Evolutionary conservation across 768 basidiomycete species (phyloP).

Genomic region (Rhizopogon vesiculosus): DNA sequence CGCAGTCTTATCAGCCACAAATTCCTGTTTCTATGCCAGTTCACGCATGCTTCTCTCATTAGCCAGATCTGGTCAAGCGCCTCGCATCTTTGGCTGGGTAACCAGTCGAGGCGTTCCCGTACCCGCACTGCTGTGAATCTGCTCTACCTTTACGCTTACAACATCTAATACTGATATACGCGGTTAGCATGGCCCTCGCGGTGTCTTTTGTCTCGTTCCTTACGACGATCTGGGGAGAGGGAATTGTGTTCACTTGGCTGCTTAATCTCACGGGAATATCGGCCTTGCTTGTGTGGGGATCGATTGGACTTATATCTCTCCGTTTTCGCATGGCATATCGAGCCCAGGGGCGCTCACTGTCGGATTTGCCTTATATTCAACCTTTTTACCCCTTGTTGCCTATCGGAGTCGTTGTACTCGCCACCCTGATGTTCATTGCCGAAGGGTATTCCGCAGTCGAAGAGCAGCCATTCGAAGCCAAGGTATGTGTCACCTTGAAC

Average conservation of each 20-base stretch:
- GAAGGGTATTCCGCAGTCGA: slow-evolving; percentile 48
- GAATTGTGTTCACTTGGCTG: slow-evolving; percentile 53
- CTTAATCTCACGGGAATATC: slow-evolving; percentile 63
- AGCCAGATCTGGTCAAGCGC: slow-evolving; percentile 63
- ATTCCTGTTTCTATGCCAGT: slow-evolving; percentile 62
- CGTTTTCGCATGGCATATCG: slow-evolving; percentile 62
- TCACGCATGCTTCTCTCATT: slow-evolving; percentile 57
- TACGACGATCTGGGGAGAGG: slow-evolving; percentile 55
- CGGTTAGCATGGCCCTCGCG: slow-evolving; percentile 40
- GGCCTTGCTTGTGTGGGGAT: slow-evolving; percentile 63
- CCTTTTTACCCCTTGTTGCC: slow-evolving; percentile 53
- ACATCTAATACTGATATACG: slow-evolving; percentile 16
- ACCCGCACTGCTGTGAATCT: slow-evolving; percentile 45
- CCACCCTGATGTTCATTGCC: slow-evolving; percentile 47
- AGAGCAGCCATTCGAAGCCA: slow-evolving; percentile 37
- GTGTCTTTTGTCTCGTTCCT: slow-evolving; percentile 49
- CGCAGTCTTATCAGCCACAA: slow-evolving; percentile 59
- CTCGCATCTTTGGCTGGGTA: slow-evolving; percentile 58
- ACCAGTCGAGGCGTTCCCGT: slow-evolving; percentile 62
- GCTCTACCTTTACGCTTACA: slow-evolving; percentile 17
- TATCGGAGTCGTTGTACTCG: slow-evolving; percentile 43
- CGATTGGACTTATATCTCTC: slow-evolving; percentile 49
- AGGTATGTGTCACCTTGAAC: slow-evolving; percentile 25
- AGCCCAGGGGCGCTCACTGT: slow-evolving; percentile 43
- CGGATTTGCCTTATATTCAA: slow-evolving; percentile 55